These are phyloP conservation scores for Clarireedia sp. DNA, from an alignment of 2,329 filamentous ascomycete genomes.

Conservation along the genomic window DNA sequence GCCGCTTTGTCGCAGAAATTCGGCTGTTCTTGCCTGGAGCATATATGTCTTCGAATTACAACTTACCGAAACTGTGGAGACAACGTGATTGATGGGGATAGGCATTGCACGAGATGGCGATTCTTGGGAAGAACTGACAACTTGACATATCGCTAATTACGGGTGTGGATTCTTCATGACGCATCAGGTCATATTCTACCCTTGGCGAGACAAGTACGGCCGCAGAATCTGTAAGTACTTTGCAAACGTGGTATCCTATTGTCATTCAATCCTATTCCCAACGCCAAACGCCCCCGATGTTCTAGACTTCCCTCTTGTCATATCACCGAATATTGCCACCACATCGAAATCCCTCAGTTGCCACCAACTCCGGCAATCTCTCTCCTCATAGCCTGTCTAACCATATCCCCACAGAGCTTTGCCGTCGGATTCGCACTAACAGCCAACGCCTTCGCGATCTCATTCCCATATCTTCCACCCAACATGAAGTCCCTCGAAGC, in stretches of 20 bases:
- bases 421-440: constrained; percentile 61
- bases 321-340: not conserved
- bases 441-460: constrained; percentile 55
- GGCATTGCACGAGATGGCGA: not conserved
- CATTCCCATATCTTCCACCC: constrained; percentile 57
- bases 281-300: not conserved
- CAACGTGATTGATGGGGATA: constrained; percentile 7
- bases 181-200: too few species aligned
- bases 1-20: not conserved
- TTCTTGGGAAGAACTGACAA: not conserved
- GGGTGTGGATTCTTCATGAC: too few species aligned
- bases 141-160: too few species aligned
- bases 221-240: too few species aligned
- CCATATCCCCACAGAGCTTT: constrained; percentile 62
- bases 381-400: constrained; percentile 61
- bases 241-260: not conserved
- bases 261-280: not conserved
- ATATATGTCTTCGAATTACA: not conserved
- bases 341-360: not conserved
- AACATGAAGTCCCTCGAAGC: constrained; percentile 56
- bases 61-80: not conserved
- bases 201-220: too few species aligned
- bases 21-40: not conserved
- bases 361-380: constrained; percentile 41
- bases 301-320: not conserved